Conservation (phyloP, 306 rosid genomes). For the Begonia peltatifolia region DNA sequence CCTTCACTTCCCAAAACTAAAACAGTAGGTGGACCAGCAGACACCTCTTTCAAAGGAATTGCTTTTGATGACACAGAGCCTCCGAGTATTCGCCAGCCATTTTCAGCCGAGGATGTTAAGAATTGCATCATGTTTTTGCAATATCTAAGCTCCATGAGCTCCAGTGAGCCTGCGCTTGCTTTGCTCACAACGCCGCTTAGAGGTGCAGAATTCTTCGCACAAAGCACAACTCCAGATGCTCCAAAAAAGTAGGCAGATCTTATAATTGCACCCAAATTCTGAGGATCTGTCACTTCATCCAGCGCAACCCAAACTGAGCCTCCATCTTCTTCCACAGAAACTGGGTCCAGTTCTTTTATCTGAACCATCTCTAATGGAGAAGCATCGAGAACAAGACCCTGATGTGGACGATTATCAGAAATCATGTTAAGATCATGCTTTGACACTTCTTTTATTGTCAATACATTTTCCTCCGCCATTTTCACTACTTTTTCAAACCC, state of each 20-base stretch:
- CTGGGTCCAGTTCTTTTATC: slow-evolving; percentile 54
- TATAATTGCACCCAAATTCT: slow-evolving; percentile 82
- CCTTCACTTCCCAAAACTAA: slow-evolving; percentile 94
- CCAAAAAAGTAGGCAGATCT: slow-evolving; percentile 88
- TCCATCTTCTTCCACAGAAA: slow-evolving; percentile 47
- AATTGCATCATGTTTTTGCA: slow-evolving; percentile 97
- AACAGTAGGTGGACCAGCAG: slow-evolving; percentile 59
- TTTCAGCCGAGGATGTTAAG: slow-evolving; percentile 72
- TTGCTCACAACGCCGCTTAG: slow-evolving; percentile 89
- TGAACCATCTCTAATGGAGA: slow-evolving; percentile 86
- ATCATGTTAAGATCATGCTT: slow-evolving; percentile 96
- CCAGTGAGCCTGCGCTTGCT: slow-evolving; percentile 95
- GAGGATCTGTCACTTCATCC: slow-evolving; percentile 96
- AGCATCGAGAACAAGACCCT: slow-evolving; percentile 82
- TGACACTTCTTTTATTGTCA: slow-evolving; percentile 49
- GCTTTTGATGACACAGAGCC: slow-evolving; percentile 75
- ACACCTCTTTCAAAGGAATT: slow-evolving; percentile 45
- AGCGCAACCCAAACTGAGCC: slow-evolving; percentile 81
- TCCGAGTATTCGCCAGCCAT: slow-evolving; percentile 84
- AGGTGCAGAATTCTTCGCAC: slow-evolving; percentile 92
- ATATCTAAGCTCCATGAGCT: slow-evolving; percentile 76
- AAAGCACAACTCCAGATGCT: slow-evolving; percentile 74
- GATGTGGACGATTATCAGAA: slow-evolving; percentile 89
- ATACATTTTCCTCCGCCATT: slow-evolving; percentile 56
- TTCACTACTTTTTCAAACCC: slow-evolving; percentile 68